A percentile compares a stretch with the other conserved stretches of the same genome.
phyloP scores from a whole-genome alignment of 148 eudicot species.

The Agrostemma githago region DNA sequence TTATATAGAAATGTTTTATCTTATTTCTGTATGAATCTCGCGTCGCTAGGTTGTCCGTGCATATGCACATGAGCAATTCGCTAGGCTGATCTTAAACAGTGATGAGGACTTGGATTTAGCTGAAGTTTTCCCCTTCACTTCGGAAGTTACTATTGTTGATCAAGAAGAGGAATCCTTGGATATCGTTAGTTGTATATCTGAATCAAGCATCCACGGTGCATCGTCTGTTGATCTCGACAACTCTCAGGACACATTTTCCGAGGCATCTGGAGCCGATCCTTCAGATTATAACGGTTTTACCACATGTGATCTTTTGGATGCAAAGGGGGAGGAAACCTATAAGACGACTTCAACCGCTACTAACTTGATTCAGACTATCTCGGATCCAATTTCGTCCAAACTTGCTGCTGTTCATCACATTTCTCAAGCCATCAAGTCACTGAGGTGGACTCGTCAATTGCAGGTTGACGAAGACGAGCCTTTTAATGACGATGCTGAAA shows the following conservation, averaged over 20 bases:
- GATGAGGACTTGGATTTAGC: conserved; percentile 59
- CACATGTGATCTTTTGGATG: conserved; percentile 31
- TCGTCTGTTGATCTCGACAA: conserved; percentile 27
- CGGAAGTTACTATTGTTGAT: conserved; percentile 53
- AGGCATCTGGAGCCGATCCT: conserved; percentile 31
- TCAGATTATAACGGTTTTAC: conserved; percentile 24
- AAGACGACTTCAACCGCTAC: conserved; percentile 33
- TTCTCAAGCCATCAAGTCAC: conserved; percentile 92
- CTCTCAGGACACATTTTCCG: conserved; percentile 28
- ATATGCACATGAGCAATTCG: conserved; percentile 94
- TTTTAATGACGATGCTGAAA: conserved; percentile 26
- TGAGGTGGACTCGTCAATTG: conserved; percentile 81
- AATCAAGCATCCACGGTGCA: conserved; percentile 43
- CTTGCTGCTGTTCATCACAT: conserved; percentile 93
- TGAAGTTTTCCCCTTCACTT: conserved; percentile 53
- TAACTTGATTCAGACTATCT: conserved; percentile 37
- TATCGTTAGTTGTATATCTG: conserved; percentile 46
- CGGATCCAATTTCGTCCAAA: conserved; percentile 72
- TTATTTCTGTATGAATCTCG: conserved; percentile 30
- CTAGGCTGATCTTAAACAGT: conserved; percentile 75
- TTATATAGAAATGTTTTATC: neutral
- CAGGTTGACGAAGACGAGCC: conserved; percentile 39
- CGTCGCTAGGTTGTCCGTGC: conserved; percentile 80
- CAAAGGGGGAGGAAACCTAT: conserved; percentile 26
- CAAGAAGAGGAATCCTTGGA: conserved; percentile 78